phyloP scores from a whole-genome alignment of 1,284 basidiomycete genomes.

The Athelia psychrophila region DNA sequence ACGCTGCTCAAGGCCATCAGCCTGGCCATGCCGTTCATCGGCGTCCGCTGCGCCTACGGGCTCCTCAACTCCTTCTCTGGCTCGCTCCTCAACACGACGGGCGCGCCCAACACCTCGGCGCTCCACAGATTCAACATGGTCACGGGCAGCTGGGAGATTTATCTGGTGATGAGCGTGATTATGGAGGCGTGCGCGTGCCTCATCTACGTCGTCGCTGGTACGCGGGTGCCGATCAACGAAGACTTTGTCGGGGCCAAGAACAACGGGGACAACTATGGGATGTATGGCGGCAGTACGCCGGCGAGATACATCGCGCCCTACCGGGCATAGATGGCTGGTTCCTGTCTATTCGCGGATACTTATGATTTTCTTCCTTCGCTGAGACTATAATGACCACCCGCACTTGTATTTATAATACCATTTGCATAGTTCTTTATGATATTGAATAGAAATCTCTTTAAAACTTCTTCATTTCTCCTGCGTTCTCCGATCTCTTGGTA shows the following conservation, averaged over 20 bases:
- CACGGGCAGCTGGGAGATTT: slow-evolving; percentile 8
- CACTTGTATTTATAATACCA: no score
- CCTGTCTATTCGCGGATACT: no score
- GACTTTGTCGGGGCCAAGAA: background rate
- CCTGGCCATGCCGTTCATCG: slow-evolving; percentile 54
- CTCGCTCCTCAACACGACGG: background rate
- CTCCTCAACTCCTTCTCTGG: slow-evolving; percentile 51
- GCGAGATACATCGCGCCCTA: no score
- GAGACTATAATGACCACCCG: no score
- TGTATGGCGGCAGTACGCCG: no score
- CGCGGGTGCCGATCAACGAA: background rate
- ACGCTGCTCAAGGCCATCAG: slow-evolving; percentile 53
- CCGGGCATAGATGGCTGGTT: no score
- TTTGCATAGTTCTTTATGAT: no score
- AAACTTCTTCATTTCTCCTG: no score
- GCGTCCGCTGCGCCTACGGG: slow-evolving; percentile 51
- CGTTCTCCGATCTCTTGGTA: no score
- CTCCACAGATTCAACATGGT: slow-evolving; percentile 11
- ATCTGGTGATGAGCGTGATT: slow-evolving; percentile 8
- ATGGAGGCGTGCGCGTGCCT: slow-evolving; percentile 8
- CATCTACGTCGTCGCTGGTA: slow-evolving; percentile 6
- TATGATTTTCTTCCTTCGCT: no score
- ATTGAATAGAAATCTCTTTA: no score
- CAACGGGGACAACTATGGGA: no score
- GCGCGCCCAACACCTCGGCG: background rate